Conservation (phyloP, 2,329 filamentous ascomycete species). For the Pseudogymnoascus sp. region DNA sequence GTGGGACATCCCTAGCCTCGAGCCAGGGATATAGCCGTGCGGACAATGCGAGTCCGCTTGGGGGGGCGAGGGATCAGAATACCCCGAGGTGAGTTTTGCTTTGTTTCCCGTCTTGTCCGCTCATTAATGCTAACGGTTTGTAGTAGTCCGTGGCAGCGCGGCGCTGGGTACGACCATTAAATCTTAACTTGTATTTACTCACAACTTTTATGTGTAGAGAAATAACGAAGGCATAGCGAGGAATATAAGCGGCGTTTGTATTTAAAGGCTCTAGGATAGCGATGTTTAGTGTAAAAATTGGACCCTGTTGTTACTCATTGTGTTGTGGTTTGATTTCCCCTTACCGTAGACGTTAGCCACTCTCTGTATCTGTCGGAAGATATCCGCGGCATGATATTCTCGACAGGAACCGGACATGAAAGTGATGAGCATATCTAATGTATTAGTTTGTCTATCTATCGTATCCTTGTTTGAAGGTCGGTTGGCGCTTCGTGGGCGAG, state of each 20-base stretch:
- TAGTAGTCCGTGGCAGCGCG: slow-evolving; percentile 47
- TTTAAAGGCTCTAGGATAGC: background rate
- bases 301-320: background rate
- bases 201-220: background rate
- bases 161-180: slow-evolving; percentile 45
- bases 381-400: background rate
- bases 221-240: background rate
- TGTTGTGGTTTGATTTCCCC: background rate
- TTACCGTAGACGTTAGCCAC: background rate
- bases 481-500: background rate
- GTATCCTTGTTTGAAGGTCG: background rate
- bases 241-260: background rate
- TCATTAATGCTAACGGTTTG: slow-evolving; percentile 20
- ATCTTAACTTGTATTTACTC: background rate
- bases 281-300: background rate
- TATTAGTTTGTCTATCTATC: background rate
- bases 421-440: background rate
- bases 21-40: slow-evolving; percentile 28
- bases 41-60: slow-evolving; percentile 26
- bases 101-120: background rate
- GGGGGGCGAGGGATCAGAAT: background rate
- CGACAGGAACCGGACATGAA: background rate
- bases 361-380: background rate
- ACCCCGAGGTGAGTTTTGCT: slow-evolving; percentile 33
- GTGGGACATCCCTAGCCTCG: slow-evolving; percentile 25